A percentile compares a stretch with the other conserved stretches of the same genome.
phyloP scores from a whole-genome alignment of 2,329 filamentous ascomycete species.

The Ustulina deusta region DNA sequence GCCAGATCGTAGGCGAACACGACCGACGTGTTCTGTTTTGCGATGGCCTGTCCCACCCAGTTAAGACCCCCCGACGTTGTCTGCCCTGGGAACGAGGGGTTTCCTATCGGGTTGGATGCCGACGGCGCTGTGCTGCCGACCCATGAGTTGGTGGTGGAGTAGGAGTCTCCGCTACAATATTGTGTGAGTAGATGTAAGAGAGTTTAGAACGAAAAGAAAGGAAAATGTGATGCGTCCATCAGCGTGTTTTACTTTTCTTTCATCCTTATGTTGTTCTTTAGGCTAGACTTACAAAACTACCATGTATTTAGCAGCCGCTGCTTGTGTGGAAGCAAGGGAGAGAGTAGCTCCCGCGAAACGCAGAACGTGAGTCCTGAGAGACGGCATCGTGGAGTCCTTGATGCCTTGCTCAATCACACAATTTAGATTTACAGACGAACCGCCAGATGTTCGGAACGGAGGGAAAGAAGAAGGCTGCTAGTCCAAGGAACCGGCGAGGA shows the following conservation, averaged over 20 bases:
- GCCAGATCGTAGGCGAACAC: constrained; percentile 59
- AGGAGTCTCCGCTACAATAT: constrained; percentile 60
- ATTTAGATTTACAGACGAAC: neutral
- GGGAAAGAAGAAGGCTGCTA: neutral
- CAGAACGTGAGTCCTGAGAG: constrained; percentile 28
- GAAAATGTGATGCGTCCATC: neutral
- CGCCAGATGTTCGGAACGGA: no score
- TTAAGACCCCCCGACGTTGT: constrained; percentile 56
- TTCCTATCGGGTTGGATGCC: constrained; percentile 65
- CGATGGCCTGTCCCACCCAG: constrained; percentile 57
- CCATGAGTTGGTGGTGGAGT: constrained; percentile 66
- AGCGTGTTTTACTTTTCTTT: neutral
- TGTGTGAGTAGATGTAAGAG: constrained; percentile 46
- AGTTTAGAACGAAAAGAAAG: neutral
- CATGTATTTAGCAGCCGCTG: constrained; percentile 33
- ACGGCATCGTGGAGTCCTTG: constrained; percentile 25
- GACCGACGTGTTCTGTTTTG: constrained; percentile 52
- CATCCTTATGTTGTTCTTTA: neutral
- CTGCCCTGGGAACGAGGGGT: constrained; percentile 60
- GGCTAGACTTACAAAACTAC: constrained; percentile 38
- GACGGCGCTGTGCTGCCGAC: constrained; percentile 59
- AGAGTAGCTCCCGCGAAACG: constrained; percentile 29
- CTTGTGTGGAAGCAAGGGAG: constrained; percentile 23
- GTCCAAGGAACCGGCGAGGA: neutral
- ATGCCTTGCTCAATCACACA: neutral